Evolutionary conservation across 306 rosid species (phyloP).

Genomic region (Rubus parviflorus): DNA sequence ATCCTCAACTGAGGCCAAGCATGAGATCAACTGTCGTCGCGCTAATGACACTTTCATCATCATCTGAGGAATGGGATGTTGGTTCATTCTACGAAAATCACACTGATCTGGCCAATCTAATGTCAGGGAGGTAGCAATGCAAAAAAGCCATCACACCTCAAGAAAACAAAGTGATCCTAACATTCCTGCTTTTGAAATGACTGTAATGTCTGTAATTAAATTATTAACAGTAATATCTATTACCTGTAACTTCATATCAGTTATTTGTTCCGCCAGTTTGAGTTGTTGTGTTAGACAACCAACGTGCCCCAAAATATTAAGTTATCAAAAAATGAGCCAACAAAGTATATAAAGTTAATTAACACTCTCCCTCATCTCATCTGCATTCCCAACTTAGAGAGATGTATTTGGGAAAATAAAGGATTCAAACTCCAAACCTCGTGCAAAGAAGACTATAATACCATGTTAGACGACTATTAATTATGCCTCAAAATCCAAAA

Average conservation of each 20-base stretch:
- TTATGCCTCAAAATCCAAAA: neutral
- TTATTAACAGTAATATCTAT: neutral
- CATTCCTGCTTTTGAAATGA: slow-evolving; percentile 1
- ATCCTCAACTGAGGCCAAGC: slow-evolving; percentile 81
- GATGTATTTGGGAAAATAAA: too few species aligned
- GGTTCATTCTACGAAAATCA: slow-evolving; percentile 62
- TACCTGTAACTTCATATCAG: neutral
- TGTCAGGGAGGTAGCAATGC: slow-evolving; percentile 48
- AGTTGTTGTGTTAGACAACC: neutral
- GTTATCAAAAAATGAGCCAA: neutral
- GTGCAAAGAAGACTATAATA: neutral
- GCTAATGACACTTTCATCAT: slow-evolving; percentile 63
- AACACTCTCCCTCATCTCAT: neutral
- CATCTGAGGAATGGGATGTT: slow-evolving; percentile 68
- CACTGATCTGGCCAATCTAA: slow-evolving; percentile 42
- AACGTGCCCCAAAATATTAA: neutral
- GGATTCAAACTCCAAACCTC: neutral
- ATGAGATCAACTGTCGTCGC: slow-evolving; percentile 79
- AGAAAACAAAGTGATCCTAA: neutral
- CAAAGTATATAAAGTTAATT: neutral
- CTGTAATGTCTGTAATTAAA: slow-evolving; percentile 1
- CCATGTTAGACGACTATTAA: neutral
- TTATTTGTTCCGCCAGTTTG: neutral
- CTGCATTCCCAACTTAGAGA: too few species aligned
- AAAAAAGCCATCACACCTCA: neutral